Conservation (phyloP, 129 eudicot species). For the Kitagawia praeruptora region DNA sequence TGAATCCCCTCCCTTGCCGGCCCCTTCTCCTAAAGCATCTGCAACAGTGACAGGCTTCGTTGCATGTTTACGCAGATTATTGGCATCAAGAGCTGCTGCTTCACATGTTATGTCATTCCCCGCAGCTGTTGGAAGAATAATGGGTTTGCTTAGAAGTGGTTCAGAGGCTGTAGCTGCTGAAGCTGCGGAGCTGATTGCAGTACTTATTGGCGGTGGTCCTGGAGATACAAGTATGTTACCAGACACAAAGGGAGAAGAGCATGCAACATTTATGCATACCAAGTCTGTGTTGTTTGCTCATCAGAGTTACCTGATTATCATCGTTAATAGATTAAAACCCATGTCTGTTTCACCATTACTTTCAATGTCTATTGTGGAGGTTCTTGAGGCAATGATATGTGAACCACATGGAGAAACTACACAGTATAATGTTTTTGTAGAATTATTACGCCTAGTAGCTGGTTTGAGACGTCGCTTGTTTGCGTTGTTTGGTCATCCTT, state of each 20-base stretch:
- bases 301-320: constrained; percentile 55
- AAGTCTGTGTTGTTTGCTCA: constrained; percentile 84
- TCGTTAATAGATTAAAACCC: constrained; percentile 85
- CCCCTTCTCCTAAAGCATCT: constrained; percentile 99
- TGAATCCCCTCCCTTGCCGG: constrained; percentile 83
- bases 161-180: constrained; percentile 93
- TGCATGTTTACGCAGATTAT: constrained; percentile 76
- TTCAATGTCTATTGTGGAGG: constrained; percentile 91
- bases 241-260: constrained; percentile 89
- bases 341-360: constrained; percentile 84
- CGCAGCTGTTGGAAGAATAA: constrained; percentile 93
- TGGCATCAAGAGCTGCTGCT: constrained; percentile 80
- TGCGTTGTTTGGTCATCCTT: constrained; percentile 93
- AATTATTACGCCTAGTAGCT: constrained; percentile 83
- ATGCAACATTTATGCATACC: constrained; percentile 92
- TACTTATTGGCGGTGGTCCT: constrained; percentile 91
- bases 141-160: constrained; percentile 96
- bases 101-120: constrained; percentile 97
- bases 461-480: constrained; percentile 85
- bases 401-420: constrained; percentile 97
- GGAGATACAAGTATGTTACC: constrained; percentile 53
- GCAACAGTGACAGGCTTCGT: constrained; percentile 90
- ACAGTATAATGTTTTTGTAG: constrained; percentile 86
- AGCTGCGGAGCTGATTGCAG: constrained; percentile 79
- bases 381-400: constrained; percentile 94